These are phyloP conservation scores for Trichoderma simmonsii DNA, from an alignment of 2,329 filamentous ascomycete species.

Conservation along the genomic window DNA sequence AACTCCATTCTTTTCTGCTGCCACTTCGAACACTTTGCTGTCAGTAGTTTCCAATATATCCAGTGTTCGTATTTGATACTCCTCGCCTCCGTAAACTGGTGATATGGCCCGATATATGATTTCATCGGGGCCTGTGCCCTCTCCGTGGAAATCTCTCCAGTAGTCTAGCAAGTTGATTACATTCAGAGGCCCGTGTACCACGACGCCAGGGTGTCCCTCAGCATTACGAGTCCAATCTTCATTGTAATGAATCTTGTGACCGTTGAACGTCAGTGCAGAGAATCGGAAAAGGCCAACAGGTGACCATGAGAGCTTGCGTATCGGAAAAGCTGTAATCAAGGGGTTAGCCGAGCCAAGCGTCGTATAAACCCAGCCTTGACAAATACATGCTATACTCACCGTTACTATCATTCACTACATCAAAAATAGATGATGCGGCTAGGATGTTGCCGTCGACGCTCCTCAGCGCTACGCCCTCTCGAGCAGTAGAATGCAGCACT, in stretches of 20 bases:
- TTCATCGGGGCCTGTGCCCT: conserved; percentile 30
- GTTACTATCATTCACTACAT: conserved; percentile 21
- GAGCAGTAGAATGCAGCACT: conserved; percentile 26
- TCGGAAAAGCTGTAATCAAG: conserved; percentile 17
- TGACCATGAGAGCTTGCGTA: conserved; percentile 42
- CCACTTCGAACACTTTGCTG: conserved; percentile 41
- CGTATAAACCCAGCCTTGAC: neutral
- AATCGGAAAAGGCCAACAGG: conserved; percentile 68
- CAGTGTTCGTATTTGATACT: conserved; percentile 57
- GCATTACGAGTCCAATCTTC: conserved; percentile 59
- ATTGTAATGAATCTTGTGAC: conserved; percentile 81
- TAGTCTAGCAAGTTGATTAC: conserved; percentile 70
- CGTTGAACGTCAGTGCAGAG: conserved; percentile 82
- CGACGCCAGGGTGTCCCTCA: conserved; percentile 66
- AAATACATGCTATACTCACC: conserved; percentile 20
- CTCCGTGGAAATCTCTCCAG: conserved; percentile 51
- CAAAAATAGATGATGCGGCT: conserved; percentile 24
- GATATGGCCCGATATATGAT: conserved; percentile 67
- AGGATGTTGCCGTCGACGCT: conserved; percentile 19
- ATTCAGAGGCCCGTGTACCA: conserved; percentile 80
- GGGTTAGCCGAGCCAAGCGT: neutral
- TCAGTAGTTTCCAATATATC: conserved; percentile 35
- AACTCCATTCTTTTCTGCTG: conserved; percentile 42
- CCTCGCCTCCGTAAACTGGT: conserved; percentile 67
- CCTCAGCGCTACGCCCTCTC: neutral